Evolutionary conservation across 2,329 filamentous ascomycete species (phyloP), one percentile per base, ranked within the genome.

Genomic region (Ascosphaera apis): DNA sequence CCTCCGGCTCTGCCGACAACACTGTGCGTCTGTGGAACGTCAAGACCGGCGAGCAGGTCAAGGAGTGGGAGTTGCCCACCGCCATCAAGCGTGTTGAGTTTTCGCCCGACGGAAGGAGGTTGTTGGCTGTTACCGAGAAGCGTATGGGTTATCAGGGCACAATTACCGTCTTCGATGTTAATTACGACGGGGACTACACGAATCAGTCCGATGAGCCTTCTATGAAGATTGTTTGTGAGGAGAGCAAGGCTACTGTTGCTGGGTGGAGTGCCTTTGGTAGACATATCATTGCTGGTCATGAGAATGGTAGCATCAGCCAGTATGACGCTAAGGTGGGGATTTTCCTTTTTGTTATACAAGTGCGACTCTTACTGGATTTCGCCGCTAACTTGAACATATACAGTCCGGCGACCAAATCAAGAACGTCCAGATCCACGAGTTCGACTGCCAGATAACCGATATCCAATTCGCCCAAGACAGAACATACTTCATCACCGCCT

Each of bases 1-100:
- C 86, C 53, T 91, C 81, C 42, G 88, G 88, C 50, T 88, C 84
- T 48, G 88, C 88, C 59, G 88, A 98, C 65, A 95, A 95, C 68
- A 93, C 86, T 32, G 86, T 98, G 60, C 75, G 84, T 52, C 69
- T 98, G 51, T 98, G 88, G 88, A 83, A 98, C 55, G 69, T 93
- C 56, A 79, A 83, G 69, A 79, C 78, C 12, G 88, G 88, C 54
- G 81, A 80, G 55, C 76, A 80, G 55, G 69, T 98, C 52, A 93
- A 95, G 74, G 80, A 78, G 39, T 98, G 88, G 88, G 84, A 98
- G 47, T 93, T 93, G 62, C 75, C 79, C 41, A 95, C 88, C 32
- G 83, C 84, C 44, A 82, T 98, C 58, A 95, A 98, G 73, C 74
- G 88, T 50, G 84, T 92, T 56, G 86, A 93, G 62, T 98, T 98